Base-by-base conservation (phyloP, 2,329 filamentous ascomycete genomes). In the Fusarium miscanthi region DNA sequence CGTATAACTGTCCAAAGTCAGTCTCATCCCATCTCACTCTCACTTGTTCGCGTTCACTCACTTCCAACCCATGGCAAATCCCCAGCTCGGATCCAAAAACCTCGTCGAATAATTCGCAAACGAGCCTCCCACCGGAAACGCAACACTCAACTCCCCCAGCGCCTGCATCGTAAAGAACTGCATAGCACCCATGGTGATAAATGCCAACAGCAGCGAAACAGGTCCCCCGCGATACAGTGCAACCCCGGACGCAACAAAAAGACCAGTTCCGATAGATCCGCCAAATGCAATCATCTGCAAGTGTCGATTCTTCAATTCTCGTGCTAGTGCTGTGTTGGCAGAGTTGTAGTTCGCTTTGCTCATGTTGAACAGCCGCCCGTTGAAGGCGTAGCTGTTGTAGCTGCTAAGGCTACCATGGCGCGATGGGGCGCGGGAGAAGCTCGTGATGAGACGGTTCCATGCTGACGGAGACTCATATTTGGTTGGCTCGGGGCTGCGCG, bases 51-150 rank as follows among this genome's bases (percentile, higher is more conserved):
- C 4, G 0, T 17, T 17, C 16, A 49, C 46, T 69, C 80, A 93
- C 87, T 97, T 97, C 94, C 94, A 97, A 14, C 94, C 94, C 93
- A 97, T 97, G 33, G 94, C 93, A 79, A 97, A 97, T 0, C 94
- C 94, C 94, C 94, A 97, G 2, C 94, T 94, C 2, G 95, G 95
- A 79, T 98, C 94, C n/a, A 98, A 82, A 78, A 98, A 98, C 21
- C 95, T 90, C 21, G 94, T 97, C 21, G 95, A 96, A 82, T 95
- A 98, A 19, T 94, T 92, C 2, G 94, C 93, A 80, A 98, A 98
- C 3, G 94, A 97, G 51, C 95, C 95, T 27, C 95, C 93, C 23
- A 98, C 92, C 3, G 95, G 95, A 76, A 95, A 97, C 11, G 94
- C 83, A 23, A 97, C 94, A 19, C 94, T 93, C 81, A 98, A 89